Evolutionary conservation across 352 stramenopile species (phyloP).

Genomic region (Pythium brassicae): DNA sequence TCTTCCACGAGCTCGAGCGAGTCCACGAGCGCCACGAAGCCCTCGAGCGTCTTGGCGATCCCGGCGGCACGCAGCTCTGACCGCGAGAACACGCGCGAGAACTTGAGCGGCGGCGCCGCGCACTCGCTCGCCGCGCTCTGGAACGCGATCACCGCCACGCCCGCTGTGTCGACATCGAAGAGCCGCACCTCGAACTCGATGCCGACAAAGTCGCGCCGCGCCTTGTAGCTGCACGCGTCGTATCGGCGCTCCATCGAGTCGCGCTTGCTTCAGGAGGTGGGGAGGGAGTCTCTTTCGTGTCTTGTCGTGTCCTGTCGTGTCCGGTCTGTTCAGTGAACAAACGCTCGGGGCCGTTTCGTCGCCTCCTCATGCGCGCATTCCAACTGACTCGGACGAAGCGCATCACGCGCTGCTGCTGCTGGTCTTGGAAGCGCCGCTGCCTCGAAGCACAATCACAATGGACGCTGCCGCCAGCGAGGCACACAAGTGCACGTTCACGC

Average conservation of each 20-base stretch:
- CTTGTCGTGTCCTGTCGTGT: no score
- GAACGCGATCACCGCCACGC: slow-evolving; percentile 52
- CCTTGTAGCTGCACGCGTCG: slow-evolving; percentile 59
- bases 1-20: slow-evolving; percentile 67
- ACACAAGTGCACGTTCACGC: slow-evolving; percentile 53
- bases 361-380: no score
- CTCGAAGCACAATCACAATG: slow-evolving; percentile 7
- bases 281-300: no score
- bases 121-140: slow-evolving; percentile 21
- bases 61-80: slow-evolving; percentile 38
- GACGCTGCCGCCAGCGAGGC: slow-evolving; percentile 5
- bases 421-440: no score
- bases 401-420: background rate
- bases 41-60: slow-evolving; percentile 54
- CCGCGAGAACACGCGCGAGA: slow-evolving; percentile 57
- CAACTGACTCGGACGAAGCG: no score
- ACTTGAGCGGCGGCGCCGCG: slow-evolving; percentile 40
- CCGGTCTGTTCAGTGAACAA: no score
- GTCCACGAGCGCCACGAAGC: slow-evolving; percentile 55
- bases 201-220: slow-evolving; percentile 53
- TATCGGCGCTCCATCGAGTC: slow-evolving; percentile 18
- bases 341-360: no score
- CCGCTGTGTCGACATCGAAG: slow-evolving; percentile 68
- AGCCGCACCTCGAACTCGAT: slow-evolving; percentile 64
- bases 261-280: no score